Evolutionary conservation across 768 basidiomycete genomes (phyloP).

Genomic region (Lepiota brunneoincarnata): DNA sequence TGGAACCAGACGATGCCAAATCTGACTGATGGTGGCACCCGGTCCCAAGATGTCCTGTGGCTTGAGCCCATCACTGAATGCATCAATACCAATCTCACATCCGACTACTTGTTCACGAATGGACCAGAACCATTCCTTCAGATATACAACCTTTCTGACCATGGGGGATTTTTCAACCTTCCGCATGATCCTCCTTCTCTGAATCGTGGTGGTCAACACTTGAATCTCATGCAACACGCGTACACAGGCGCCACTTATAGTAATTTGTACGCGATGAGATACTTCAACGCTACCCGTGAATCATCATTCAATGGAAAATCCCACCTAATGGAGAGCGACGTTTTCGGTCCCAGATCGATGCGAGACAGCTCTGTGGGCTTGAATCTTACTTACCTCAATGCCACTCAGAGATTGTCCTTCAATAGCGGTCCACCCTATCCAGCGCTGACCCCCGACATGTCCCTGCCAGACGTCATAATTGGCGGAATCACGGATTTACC

Average conservation of each 20-base stretch:
- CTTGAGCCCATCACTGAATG: constrained; percentile 1
- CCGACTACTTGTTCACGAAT: background rate
- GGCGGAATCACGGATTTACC: background rate
- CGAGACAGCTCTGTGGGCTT: too few relatives aligned
- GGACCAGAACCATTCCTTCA: background rate
- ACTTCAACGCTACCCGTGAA: constrained; percentile 17
- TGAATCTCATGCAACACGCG: constrained; percentile 16
- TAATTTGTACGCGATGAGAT: constrained; percentile 14
- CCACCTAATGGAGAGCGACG: constrained; percentile 2
- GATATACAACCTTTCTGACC: background rate
- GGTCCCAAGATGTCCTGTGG: constrained; percentile 5
- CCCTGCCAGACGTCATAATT: background rate
- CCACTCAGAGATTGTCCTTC: too few relatives aligned
- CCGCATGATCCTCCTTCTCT: constrained; percentile 11
- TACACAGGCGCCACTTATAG: constrained; percentile 19
- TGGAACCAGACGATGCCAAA: background rate
- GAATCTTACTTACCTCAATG: too few relatives aligned
- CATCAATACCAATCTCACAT: background rate
- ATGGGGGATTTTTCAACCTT: background rate
- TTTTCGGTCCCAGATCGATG: too few relatives aligned
- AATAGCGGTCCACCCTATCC: background rate
- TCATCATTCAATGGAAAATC: constrained; percentile 13
- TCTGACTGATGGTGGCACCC: background rate
- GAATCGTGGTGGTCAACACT: constrained; percentile 16
- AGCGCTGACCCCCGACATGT: background rate